phyloP scores from a whole-genome alignment of 768 basidiomycete genomes.

The Boletellus ananiceps region DNA sequence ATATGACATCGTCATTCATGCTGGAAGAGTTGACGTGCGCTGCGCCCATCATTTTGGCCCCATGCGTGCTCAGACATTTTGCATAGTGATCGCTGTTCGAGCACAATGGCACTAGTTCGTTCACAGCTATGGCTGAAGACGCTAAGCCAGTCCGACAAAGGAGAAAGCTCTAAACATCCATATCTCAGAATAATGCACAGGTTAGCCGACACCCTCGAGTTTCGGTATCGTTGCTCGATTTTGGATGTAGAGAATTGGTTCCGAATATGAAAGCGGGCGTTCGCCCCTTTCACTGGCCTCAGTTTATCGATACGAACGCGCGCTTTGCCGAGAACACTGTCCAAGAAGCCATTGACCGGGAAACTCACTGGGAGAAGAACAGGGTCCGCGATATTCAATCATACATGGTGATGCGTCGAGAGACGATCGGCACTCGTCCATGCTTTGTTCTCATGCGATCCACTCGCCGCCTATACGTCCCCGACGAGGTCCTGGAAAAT shows the following conservation, averaged over 20 bases:
- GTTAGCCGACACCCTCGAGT: constrained; percentile 8
- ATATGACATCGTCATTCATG: constrained; percentile 31
- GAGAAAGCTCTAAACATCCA: constrained; percentile 17
- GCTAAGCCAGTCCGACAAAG: constrained; percentile 16
- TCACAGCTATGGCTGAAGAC: constrained; percentile 25
- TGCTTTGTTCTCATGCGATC: constrained; percentile 29
- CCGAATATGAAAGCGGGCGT: constrained; percentile 21
- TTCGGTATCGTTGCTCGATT: background rate
- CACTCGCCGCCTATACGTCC: constrained; percentile 22
- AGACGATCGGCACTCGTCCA: constrained; percentile 27
- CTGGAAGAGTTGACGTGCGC: constrained; percentile 28
- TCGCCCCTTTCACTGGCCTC: constrained; percentile 27
- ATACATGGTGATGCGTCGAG: constrained; percentile 27
- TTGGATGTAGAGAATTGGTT: constrained; percentile 17
- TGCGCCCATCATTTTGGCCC: background rate
- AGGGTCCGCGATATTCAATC: constrained; percentile 18
- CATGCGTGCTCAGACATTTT: background rate
- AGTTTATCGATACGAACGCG: constrained; percentile 21
- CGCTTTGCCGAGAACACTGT: constrained; percentile 19
- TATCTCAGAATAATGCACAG: constrained; percentile 23
- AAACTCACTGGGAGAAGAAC: constrained; percentile 13
- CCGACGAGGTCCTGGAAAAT: constrained; percentile 19
- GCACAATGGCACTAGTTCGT: constrained; percentile 9
- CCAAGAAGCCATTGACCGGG: constrained; percentile 27
- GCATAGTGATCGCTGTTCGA: constrained; percentile 25